phyloP scores from a whole-genome alignment of 192 early-diverging fungal species.

The Chytriomyces sp. region DNA sequence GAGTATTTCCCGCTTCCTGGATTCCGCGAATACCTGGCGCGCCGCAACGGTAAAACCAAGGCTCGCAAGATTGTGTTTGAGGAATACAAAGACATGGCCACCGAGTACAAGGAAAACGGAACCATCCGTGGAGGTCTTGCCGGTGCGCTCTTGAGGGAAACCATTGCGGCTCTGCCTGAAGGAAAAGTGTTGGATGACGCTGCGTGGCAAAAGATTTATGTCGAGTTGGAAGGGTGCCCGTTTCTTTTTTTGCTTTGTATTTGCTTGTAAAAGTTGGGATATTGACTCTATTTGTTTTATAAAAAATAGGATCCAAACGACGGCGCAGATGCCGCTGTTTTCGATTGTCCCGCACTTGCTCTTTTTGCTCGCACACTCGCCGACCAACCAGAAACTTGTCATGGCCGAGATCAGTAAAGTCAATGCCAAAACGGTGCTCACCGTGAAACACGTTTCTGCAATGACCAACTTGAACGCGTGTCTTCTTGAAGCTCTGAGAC shows the following conservation, averaged over 20 bases:
- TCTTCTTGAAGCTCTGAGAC: slow-evolving; percentile 6
- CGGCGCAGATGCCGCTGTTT: slow-evolving; percentile 24
- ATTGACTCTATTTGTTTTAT: neutral
- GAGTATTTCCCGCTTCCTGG: slow-evolving; percentile 29
- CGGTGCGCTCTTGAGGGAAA: neutral
- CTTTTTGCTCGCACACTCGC: slow-evolving; percentile 23
- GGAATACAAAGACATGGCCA: neutral
- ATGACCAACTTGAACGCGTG: neutral
- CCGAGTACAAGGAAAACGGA: neutral
- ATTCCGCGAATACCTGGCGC: slow-evolving; percentile 9
- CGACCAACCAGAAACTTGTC: slow-evolving; percentile 22
- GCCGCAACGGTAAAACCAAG: slow-evolving; percentile 19
- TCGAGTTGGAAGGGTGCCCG: slow-evolving; percentile 8
- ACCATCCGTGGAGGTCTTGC: slow-evolving; percentile 18
- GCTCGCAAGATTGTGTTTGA: slow-evolving; percentile 1
- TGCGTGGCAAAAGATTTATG: slow-evolving; percentile 14
- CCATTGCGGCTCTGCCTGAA: neutral
- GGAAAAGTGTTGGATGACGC: neutral
- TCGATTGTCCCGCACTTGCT: slow-evolving; percentile 25
- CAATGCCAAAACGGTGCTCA: neutral
- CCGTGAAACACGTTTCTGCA: neutral
- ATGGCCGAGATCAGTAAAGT: slow-evolving; percentile 11
- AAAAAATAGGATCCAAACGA: slow-evolving; percentile 7
- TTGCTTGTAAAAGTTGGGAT: neutral
- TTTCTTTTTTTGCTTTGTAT: neutral